Percentiles rank a stretch among this genome's conserved stretches.
Evolutionary conservation across 768 basidiomycete genomes (phyloP).

Genomic region (Pleurotus eryngii): DNA sequence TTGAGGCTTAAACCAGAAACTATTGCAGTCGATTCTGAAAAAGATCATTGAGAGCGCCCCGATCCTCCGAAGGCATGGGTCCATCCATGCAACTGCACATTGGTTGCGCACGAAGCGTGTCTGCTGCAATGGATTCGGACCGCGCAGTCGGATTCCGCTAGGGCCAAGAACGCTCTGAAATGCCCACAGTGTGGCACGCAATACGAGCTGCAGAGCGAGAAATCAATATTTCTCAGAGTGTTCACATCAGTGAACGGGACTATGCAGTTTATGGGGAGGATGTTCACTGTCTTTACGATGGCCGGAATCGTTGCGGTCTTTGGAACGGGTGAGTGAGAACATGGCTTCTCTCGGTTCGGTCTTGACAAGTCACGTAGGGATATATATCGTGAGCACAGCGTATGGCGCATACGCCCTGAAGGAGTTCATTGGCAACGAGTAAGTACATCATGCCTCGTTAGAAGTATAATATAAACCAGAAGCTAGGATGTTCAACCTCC

Average conservation of each 20-base stretch:
- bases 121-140: conserved; percentile 78
- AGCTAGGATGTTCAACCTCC: conserved; percentile 56
- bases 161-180: conserved; percentile 65
- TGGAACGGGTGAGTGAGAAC: conserved; percentile 51
- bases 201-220: conserved; percentile 68
- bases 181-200: conserved; percentile 73
- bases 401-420: conserved; percentile 74
- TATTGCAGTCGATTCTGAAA: conserved; percentile 1
- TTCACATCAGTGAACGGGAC: conserved; percentile 49
- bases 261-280: conserved; percentile 48
- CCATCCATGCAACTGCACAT: conserved; percentile 78
- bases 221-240: conserved; percentile 47
- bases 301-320: conserved; percentile 52
- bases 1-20: conserved; percentile 20
- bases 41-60: background rate
- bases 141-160: conserved; percentile 52
- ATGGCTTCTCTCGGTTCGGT: background rate
- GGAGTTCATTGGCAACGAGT: conserved; percentile 71
- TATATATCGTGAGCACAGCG: conserved; percentile 49
- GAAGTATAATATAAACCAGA: background rate
- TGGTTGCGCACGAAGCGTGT: conserved; percentile 78
- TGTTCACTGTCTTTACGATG: conserved; percentile 47
- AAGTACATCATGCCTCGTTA: conserved; percentile 13
- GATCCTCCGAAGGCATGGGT: conserved; percentile 60
- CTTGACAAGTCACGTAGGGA: conserved; percentile 18